Conservation (phyloP, 1,284 basidiomycete species). For the Moesziomyces sp. region DNA sequence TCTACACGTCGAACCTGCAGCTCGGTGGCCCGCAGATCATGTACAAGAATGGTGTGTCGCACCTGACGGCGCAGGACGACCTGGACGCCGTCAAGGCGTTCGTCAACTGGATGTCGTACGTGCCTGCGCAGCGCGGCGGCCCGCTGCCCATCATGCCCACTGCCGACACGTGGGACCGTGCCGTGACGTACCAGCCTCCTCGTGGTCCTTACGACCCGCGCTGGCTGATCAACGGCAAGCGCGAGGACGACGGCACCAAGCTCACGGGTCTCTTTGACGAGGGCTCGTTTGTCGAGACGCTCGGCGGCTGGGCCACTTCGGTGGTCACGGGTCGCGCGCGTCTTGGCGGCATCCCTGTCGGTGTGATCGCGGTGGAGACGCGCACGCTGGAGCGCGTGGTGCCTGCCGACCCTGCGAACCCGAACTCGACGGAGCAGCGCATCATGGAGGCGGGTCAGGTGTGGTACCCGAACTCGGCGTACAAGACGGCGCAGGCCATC, state of each 20-base stretch:
- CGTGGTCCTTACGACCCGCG: slow-evolving; percentile 96
- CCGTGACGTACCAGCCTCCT: slow-evolving; percentile 88
- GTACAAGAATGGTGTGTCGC: slow-evolving; percentile 82
- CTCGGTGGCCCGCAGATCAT: slow-evolving; percentile 88
- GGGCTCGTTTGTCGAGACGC: slow-evolving; percentile 93
- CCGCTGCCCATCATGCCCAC: slow-evolving; percentile 53
- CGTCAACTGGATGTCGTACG: slow-evolving; percentile 92
- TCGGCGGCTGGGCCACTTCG: slow-evolving; percentile 70
- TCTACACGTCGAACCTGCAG: slow-evolving; percentile 98
- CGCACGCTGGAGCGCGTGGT: slow-evolving; percentile 96
- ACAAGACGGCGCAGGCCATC: slow-evolving; percentile 99
- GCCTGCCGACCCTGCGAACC: slow-evolving; percentile 98
- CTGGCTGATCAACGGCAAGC: slow-evolving; percentile 95
- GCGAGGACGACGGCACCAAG: slow-evolving; percentile 77
- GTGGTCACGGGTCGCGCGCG: slow-evolving; percentile 86
- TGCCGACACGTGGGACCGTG: slow-evolving; percentile 82
- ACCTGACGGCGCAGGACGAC: slow-evolving; percentile 92
- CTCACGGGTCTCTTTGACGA: slow-evolving; percentile 90
- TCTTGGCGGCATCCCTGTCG: slow-evolving; percentile 95
- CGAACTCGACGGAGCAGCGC: slow-evolving; percentile 93
- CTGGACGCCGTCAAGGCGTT: slow-evolving; percentile 70
- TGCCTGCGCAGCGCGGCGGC: slow-evolving; percentile 70
- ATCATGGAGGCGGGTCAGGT: slow-evolving; percentile 99
- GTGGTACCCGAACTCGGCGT: slow-evolving; percentile 99
- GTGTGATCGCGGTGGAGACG: slow-evolving; percentile 97